Base-by-base conservation (phyloP, 2,329 filamentous ascomycete genomes). In the Xylaria arbuscula region DNA sequence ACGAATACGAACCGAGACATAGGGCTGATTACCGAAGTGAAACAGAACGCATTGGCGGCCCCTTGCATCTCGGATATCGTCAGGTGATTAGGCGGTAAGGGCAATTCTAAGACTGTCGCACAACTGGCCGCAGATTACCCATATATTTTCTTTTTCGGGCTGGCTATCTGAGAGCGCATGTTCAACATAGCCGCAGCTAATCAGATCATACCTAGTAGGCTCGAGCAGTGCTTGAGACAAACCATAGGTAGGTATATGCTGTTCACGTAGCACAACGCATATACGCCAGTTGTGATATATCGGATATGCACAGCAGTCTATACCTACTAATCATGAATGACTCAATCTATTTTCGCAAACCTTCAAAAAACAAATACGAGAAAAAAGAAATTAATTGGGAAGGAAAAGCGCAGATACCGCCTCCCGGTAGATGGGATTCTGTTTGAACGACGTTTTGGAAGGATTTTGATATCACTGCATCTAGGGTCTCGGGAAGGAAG, bases 181-280 rank as follows among this genome's bases (percentile, higher is more conserved):
- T 9, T 17, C 55, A 57, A 10, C 17, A 36, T 50, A 50, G 47
- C 47, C 17, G 45, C 51, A 19, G 22, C 32, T 36, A 54, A 54
- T 54, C 51, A 54, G 51, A 38, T 45, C 38, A 45, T 57, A n/a
- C n/a, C n/a, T n/a, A n/a, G n/a, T n/a, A 42, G 38, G 15, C 6
- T 38, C 34, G 19, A 28, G 28, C 28, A 28, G 28, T n/a, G n/a
- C n/a, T n/a, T n/a, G n/a, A n/a, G n/a, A n/a, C n/a, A n/a, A n/a
- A n/a, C n/a, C n/a, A n/a, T n/a, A 55, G 22, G n/a, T 9, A 38
- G 38, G 34, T 10, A 15, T 24, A 56, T 15, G 6, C 5, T 47
- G 38, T 45, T 5, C 19, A 45, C 55, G 24, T 45, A n/a, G 45
- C 38, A 57, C 22, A 22, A 22, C 10, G 15, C 54, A 42, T 28